A percentile compares a stretch with the other conserved stretches of the same genome.
Conservation (phyloP, 148 eudicot genomes). For the Chenopodium album region DNA sequence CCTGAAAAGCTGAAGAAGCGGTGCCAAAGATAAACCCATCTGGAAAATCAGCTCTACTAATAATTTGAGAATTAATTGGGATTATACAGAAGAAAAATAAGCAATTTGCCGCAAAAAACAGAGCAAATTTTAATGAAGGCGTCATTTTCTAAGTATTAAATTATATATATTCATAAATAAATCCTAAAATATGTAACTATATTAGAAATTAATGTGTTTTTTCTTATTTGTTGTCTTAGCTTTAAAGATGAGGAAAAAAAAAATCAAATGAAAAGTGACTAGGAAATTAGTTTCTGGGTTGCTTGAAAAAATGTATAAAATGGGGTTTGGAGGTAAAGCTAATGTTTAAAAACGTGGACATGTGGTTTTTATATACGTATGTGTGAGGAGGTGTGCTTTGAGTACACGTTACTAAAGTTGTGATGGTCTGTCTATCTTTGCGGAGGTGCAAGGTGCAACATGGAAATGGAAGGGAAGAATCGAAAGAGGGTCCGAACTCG, state of each 20-base stretch:
- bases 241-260: background rate
- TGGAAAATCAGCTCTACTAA: constrained; percentile 63
- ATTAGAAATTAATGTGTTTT: background rate
- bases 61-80: constrained; percentile 15
- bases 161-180: too few relatives aligned
- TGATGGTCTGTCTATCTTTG: too few relatives aligned
- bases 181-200: background rate
- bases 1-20: constrained; percentile 97
- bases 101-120: constrained; percentile 15
- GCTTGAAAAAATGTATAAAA: background rate
- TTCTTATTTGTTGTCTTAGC: background rate
- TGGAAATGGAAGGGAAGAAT: too few relatives aligned
- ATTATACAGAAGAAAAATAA: background rate
- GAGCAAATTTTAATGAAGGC: background rate
- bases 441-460: too few relatives aligned
- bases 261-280: background rate
- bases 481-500: too few relatives aligned
- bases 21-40: constrained; percentile 81
- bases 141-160: too few relatives aligned
- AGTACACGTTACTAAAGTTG: too few relatives aligned
- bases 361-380: too few relatives aligned
- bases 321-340: background rate
- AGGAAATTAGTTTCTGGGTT: background rate
- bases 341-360: too few relatives aligned
- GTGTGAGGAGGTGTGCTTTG: too few relatives aligned